Base-by-base conservation (phyloP, 371 early-diverging fungal genomes). In the Thermomucor indicae-seudaticae region DNA sequence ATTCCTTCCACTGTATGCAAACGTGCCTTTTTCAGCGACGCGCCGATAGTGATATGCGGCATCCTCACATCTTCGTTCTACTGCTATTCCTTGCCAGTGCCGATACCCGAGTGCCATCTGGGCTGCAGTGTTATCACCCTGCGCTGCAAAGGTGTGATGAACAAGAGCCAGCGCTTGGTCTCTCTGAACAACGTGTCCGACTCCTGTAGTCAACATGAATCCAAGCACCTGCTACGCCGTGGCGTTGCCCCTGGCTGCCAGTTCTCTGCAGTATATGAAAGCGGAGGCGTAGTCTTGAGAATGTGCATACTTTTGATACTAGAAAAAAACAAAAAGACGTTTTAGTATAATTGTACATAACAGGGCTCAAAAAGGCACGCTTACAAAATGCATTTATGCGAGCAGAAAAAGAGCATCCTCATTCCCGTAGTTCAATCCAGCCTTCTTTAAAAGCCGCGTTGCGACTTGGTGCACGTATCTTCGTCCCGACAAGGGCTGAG, bases 211-310 rank as follows among this genome's bases (percentile, higher is more conserved):
- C 63, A 93, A 87, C 67, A 93, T 83, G 50, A 92, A 80, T 6
- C 95, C 97, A 4, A 94, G 62, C 78, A 88, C 86, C 29, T 90
- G 84, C 58, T 93, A 96, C 12, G 92, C 96, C 3, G 85, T 79
- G 4, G 91, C 78, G 58, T 93, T 87, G 35, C 95, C 97, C 19
- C 55, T 50, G 19, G 70, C 62, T 0, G 88, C 86, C 40, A 89
- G 62, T 47, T 66, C 48, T 40, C 64, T 55, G 55, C 83, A 89
- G 46, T 80, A 78, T 23, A 65, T 57, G 37, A 83, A 83, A 11
- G 91, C 88, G 25, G 67, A 44, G 0, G 58, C 49, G 28, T 83
- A 64, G 53, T 89, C 74, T 25, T 80, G 71, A 0, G 73, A 78
- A 23, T 70, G 55, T 20, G 70, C 67, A 49, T 83, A 86, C 50